Evolutionary conservation across 2,329 filamentous ascomycete genomes (phyloP).

Genomic region (Paecilomyces dactylethromorphus): DNA sequence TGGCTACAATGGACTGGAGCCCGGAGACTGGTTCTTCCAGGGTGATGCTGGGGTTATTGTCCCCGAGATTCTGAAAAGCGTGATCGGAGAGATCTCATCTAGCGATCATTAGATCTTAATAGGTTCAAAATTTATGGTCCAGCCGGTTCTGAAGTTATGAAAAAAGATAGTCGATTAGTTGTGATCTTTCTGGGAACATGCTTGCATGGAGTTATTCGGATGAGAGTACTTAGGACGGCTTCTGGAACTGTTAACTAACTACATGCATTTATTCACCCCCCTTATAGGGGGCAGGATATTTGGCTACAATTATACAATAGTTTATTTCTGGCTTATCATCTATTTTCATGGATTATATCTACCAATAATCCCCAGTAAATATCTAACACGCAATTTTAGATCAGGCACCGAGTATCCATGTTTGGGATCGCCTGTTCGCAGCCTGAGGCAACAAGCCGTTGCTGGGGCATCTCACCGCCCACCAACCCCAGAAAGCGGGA

Average conservation of each 20-base stretch:
- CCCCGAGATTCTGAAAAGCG: constrained; percentile 50
- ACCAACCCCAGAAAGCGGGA: background rate
- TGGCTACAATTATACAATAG: too few relatives aligned
- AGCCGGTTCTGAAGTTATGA: background rate
- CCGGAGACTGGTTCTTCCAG: constrained; percentile 53
- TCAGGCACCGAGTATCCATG: background rate
- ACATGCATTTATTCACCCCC: too few relatives aligned
- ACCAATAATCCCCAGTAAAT: too few relatives aligned
- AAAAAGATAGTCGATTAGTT: background rate
- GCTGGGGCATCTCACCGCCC: constrained; percentile 8
- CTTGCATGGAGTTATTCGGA: background rate
- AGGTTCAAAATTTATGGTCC: too few relatives aligned
- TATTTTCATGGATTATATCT: too few relatives aligned
- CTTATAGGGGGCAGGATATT: too few relatives aligned
- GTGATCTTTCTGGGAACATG: background rate
- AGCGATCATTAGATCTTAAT: background rate
- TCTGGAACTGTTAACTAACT: too few relatives aligned
- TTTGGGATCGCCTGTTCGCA: background rate
- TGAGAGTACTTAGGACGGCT: too few relatives aligned
- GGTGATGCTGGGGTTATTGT: constrained; percentile 52
- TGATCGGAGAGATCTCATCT: constrained; percentile 45
- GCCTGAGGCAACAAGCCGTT: constrained; percentile 3
- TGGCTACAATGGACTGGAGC: constrained; percentile 27
- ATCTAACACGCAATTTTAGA: too few relatives aligned
- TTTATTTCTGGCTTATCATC: too few relatives aligned